A percentile compares a stretch with the other conserved stretches of the same genome.
Conservation (phyloP, 2,329 filamentous ascomycete species). For the Penicillium sp. region DNA sequence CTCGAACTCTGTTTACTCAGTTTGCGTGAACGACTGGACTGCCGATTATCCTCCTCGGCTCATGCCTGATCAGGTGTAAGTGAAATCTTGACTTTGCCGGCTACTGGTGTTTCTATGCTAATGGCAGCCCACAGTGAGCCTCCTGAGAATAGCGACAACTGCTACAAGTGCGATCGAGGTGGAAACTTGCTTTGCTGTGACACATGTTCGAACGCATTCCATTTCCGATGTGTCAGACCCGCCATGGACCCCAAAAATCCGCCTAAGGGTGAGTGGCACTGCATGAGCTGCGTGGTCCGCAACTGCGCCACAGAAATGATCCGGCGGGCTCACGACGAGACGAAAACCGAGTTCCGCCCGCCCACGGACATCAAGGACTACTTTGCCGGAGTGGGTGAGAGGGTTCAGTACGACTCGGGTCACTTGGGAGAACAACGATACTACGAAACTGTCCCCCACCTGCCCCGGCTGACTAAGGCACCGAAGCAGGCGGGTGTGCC, state of each 20-base stretch:
- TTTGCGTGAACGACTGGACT: not conserved
- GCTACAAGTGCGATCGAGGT: constrained; percentile 77
- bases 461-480: constrained; percentile 25
- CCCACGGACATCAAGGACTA: constrained; percentile 68
- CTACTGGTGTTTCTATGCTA: constrained; percentile 7
- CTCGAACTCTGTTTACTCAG: not conserved
- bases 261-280: constrained; percentile 77
- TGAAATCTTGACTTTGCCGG: not conserved
- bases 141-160: constrained; percentile 81
- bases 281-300: constrained; percentile 59
- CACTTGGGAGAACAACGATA: constrained; percentile 13
- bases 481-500: constrained; percentile 13
- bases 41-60: not conserved
- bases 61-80: not conserved
- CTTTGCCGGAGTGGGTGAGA: constrained; percentile 75
- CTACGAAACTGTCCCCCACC: constrained; percentile 22
- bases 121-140: constrained; percentile 20
- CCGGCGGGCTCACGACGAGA: constrained; percentile 63
- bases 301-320: constrained; percentile 65
- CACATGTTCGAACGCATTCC: constrained; percentile 84
- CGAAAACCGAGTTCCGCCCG: constrained; percentile 69
- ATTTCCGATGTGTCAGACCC: constrained; percentile 84
- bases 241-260: constrained; percentile 63
- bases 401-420: constrained; percentile 69
- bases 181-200: constrained; percentile 92